phyloP scores from a whole-genome alignment of 768 basidiomycete species.

The Boletus insuetus region DNA sequence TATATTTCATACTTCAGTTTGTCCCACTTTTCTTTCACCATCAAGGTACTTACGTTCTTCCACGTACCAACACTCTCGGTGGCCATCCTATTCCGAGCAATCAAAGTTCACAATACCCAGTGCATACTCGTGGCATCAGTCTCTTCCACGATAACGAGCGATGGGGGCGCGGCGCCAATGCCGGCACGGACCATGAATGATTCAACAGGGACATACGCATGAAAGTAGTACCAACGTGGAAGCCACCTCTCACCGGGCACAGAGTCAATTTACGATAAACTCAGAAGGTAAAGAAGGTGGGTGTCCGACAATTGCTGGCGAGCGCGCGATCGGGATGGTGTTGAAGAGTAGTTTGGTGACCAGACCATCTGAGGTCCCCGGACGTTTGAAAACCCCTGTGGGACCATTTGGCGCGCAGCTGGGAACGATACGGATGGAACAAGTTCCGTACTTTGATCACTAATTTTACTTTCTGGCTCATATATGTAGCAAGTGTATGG shows the following conservation, averaged over 20 bases:
- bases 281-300: slow-evolving; percentile 1
- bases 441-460: no score
- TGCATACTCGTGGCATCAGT: neutral
- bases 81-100: neutral
- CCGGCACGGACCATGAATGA: slow-evolving; percentile 3
- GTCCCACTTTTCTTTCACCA: slow-evolving; percentile 7
- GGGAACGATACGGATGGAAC: no score
- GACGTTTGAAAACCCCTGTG: no score
- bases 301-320: no score
- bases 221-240: slow-evolving; percentile 8
- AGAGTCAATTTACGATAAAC: slow-evolving; percentile 2
- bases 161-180: slow-evolving; percentile 5
- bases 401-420: no score
- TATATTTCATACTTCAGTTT: no score
- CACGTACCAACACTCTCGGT: neutral
- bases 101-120: slow-evolving; percentile 8
- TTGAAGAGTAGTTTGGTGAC: no score
- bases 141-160: neutral
- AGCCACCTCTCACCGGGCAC: neutral
- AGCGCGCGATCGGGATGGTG: no score
- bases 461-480: no score
- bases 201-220: neutral
- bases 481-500: no score
- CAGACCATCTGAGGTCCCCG: no score
- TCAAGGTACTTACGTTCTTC: neutral